A percentile compares a stretch with the other conserved stretches of the same genome.
phyloP scores from a whole-genome alignment of 1,139 yeast genomes.

The Candida sp. region DNA sequence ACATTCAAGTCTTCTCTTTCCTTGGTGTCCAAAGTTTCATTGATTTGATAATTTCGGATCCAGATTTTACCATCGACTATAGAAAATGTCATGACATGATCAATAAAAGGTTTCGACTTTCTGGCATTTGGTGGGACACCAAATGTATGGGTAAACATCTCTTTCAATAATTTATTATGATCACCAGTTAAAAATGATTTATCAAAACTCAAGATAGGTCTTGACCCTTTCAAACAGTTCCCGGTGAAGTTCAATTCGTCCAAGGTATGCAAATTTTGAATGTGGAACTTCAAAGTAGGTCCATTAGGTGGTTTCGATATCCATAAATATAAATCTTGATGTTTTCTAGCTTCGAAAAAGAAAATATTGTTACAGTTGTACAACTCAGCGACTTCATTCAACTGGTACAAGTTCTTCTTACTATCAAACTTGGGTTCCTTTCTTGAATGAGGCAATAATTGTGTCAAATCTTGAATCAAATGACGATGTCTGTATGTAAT shows the following conservation, averaged over 20 bases:
- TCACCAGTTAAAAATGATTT: constrained; percentile 55
- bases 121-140: constrained; percentile 98
- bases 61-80: constrained; percentile 93
- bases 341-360: constrained; percentile 96
- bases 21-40: constrained; percentile 60
- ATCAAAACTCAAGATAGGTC: constrained; percentile 94
- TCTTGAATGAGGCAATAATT: constrained; percentile 89
- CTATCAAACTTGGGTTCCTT: constrained; percentile 96
- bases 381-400: constrained; percentile 94
- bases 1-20: constrained; percentile 37
- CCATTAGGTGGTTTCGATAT: constrained; percentile 97
- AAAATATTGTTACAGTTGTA: constrained; percentile 95
- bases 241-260: constrained; percentile 97
- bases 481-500: constrained; percentile 95
- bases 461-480: constrained; percentile 74
- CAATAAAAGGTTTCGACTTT: constrained; percentile 90
- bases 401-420: constrained; percentile 81
- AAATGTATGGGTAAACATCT: constrained; percentile 78
- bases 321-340: constrained; percentile 94
- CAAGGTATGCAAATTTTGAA: constrained; percentile 93
- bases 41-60: constrained; percentile 93
- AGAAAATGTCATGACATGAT: constrained; percentile 91
- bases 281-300: constrained; percentile 90
- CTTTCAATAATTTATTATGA: constrained; percentile 76
- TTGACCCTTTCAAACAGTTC: constrained; percentile 90